Evolutionary conservation across 2,329 filamentous ascomycete genomes (phyloP).

Genomic region (Trichoderma polysporum): DNA sequence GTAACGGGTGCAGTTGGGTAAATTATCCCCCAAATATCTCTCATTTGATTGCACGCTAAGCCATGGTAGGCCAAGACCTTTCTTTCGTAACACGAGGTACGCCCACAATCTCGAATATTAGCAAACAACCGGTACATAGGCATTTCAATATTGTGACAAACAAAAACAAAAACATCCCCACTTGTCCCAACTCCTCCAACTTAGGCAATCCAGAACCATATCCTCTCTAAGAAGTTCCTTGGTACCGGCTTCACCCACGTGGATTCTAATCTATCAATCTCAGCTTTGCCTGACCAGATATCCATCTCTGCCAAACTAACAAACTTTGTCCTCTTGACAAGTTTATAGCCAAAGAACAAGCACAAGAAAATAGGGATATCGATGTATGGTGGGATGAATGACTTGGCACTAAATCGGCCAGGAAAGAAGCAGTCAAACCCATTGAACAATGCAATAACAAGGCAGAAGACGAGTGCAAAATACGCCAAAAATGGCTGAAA

Average conservation of each 20-base stretch:
- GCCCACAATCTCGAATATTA: not conserved
- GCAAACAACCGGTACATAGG: not conserved
- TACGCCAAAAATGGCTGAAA: slow-evolving; percentile 69
- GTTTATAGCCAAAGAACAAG: slow-evolving; percentile 64
- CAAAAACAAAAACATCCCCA: not conserved
- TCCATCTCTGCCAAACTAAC: slow-evolving; percentile 40
- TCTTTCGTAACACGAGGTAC: not conserved
- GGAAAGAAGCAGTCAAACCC: slow-evolving; percentile 73
- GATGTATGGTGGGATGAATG: slow-evolving; percentile 67
- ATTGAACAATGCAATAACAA: slow-evolving; percentile 67
- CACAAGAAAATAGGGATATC: slow-evolving; percentile 67
- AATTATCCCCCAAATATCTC: not conserved
- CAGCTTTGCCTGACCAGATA: slow-evolving; percentile 42
- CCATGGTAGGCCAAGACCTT: too few species aligned
- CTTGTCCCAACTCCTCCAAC: not conserved
- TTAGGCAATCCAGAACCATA: slow-evolving; percentile 44
- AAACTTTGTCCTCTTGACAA: slow-evolving; percentile 59
- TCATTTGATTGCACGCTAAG: too few species aligned
- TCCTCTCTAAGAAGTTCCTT: slow-evolving; percentile 39
- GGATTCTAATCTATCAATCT: slow-evolving; percentile 39
- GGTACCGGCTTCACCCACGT: slow-evolving; percentile 39
- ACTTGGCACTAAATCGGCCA: slow-evolving; percentile 41
- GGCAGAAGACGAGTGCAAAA: slow-evolving; percentile 59
- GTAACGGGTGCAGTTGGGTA: too few species aligned
- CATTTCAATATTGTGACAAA: not conserved